phyloP scores from a whole-genome alignment of 1,284 basidiomycete genomes.

The Phellinidium pouzarii region DNA sequence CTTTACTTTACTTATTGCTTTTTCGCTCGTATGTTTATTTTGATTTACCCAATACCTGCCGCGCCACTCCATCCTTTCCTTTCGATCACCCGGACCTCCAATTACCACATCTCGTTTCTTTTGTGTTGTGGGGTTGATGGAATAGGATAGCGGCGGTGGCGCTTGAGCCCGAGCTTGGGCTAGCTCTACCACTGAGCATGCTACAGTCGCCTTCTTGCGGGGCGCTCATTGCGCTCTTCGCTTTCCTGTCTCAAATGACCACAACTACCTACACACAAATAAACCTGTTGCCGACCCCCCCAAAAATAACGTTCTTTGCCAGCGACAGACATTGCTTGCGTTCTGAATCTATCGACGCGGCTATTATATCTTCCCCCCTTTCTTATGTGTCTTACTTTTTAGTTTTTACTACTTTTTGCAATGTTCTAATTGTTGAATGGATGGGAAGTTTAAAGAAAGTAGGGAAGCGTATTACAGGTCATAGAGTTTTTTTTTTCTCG shows the following conservation, averaged over 20 bases:
- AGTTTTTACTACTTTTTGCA: background rate
- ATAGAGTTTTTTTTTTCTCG: background rate
- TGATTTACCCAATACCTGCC: background rate
- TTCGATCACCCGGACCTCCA: background rate
- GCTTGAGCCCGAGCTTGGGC: too few relatives aligned
- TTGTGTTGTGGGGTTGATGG: background rate
- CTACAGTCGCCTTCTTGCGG: too few relatives aligned
- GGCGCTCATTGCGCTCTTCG: too few relatives aligned
- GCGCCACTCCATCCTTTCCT: background rate
- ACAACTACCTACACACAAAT: too few relatives aligned
- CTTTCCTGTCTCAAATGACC: too few relatives aligned
- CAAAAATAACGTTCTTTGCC: too few relatives aligned
- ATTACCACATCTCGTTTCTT: background rate
- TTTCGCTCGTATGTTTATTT: slow-evolving; percentile 7
- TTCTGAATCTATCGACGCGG: background rate
- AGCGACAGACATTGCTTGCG: background rate
- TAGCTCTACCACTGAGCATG: too few relatives aligned
- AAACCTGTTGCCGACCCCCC: background rate
- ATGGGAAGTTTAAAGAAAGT: background rate
- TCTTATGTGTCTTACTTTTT: background rate
- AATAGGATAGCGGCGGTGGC: too few relatives aligned
- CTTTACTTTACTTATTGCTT: slow-evolving; percentile 8
- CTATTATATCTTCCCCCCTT: background rate
- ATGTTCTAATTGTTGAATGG: background rate
- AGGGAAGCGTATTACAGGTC: background rate